Conservation (phyloP, 306 rosid genomes). For the Prunus kanzakura region DNA sequence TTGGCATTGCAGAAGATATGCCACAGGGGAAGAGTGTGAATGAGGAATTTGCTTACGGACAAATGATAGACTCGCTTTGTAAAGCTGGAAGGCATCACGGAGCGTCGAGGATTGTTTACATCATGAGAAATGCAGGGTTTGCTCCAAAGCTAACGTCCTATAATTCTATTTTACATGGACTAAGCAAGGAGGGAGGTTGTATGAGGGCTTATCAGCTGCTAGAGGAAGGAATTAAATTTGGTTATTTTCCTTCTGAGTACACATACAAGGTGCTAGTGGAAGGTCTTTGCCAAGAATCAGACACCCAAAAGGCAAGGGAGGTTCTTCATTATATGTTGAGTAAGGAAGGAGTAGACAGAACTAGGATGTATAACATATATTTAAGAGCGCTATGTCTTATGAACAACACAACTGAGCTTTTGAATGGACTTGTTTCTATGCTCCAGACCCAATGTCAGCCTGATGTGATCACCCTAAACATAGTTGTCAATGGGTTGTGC, state of each 20-base stretch:
- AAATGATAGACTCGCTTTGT: conserved; percentile 88
- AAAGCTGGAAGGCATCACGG: conserved; percentile 62
- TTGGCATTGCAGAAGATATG: conserved; percentile 63
- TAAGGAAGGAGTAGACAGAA: conserved; percentile 53
- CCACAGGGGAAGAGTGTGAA: conserved; percentile 47
- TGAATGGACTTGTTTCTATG: conserved; percentile 69
- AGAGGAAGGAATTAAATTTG: conserved; percentile 62
- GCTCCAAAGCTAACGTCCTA: conserved; percentile 52
- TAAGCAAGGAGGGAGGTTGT: conserved; percentile 70
- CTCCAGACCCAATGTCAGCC: conserved; percentile 61
- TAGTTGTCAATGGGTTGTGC: conserved; percentile 74
- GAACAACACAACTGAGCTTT: conserved; percentile 67
- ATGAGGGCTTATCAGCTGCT: conserved; percentile 81
- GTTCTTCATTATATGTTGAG: conserved; percentile 61
- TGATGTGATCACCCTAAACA: conserved; percentile 74
- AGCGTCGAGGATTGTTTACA: conserved; percentile 68
- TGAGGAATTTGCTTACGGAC: conserved; percentile 56
- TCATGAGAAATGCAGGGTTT: conserved; percentile 65
- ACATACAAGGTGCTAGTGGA: conserved; percentile 65
- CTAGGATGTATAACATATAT: conserved; percentile 76
- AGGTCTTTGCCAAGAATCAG: conserved; percentile 55
- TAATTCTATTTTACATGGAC: conserved; percentile 72
- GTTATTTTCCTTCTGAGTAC: conserved; percentile 56
- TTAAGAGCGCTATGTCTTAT: conserved; percentile 66
- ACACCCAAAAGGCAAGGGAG: conserved; percentile 54